phyloP scores from a whole-genome alignment of 768 basidiomycete species.

The Lentinus tigrinus region DNA sequence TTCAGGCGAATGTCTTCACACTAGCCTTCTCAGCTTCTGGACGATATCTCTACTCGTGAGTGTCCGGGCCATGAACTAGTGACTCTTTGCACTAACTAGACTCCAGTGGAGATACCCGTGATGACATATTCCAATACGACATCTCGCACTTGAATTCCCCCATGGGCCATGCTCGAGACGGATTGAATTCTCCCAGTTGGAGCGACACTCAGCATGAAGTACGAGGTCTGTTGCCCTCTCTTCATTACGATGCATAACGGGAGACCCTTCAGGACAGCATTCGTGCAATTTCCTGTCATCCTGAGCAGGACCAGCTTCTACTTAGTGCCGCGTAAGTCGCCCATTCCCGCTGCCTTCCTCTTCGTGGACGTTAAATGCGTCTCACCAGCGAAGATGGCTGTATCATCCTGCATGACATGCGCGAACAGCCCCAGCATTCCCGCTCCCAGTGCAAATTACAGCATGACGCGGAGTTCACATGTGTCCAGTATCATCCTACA shows the following conservation, averaged over 20 bases:
- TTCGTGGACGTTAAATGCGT: background rate
- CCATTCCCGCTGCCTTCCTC: background rate
- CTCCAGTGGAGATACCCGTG: slow-evolving; percentile 25
- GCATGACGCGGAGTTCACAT: slow-evolving; percentile 55
- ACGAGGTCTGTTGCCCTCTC: background rate
- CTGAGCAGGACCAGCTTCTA: slow-evolving; percentile 65
- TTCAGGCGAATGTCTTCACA: slow-evolving; percentile 68
- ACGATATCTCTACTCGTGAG: slow-evolving; percentile 64
- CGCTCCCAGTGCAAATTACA: slow-evolving; percentile 53
- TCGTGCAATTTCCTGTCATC: slow-evolving; percentile 63
- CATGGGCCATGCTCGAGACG: background rate
- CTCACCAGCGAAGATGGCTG: slow-evolving; percentile 65
- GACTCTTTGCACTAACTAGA: background rate
- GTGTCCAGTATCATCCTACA: slow-evolving; percentile 64
- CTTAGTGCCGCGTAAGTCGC: slow-evolving; percentile 63
- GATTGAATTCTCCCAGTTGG: background rate
- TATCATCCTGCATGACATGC: slow-evolving; percentile 60
- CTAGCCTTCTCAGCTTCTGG: slow-evolving; percentile 70
- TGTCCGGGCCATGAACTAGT: background rate
- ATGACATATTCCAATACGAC: slow-evolving; percentile 25
- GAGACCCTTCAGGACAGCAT: slow-evolving; percentile 57
- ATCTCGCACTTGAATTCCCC: slow-evolving; percentile 10
- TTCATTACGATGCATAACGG: background rate
- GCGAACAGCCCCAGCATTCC: slow-evolving; percentile 34
- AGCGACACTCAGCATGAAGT: slow-evolving; percentile 25